Conservation (phyloP, 1,284 basidiomycete species). For the Coriolopsis trogii region DNA sequence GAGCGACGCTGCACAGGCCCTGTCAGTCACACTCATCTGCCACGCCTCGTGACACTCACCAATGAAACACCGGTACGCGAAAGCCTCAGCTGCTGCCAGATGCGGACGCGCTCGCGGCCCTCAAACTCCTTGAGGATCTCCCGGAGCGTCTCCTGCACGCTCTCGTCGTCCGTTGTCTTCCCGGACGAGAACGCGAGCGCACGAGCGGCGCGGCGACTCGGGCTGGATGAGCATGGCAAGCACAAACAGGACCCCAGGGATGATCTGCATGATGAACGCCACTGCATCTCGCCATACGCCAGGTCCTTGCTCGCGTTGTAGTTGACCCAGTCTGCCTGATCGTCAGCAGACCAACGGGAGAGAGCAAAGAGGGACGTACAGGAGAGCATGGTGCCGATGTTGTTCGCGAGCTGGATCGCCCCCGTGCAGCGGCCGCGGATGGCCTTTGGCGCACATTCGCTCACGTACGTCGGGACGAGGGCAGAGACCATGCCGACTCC, state of each 20-base stretch:
- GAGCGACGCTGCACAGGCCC: too few relatives aligned
- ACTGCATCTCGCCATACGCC: conserved; percentile 46
- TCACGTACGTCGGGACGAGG: conserved; percentile 80
- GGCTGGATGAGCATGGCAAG: conserved; percentile 70
- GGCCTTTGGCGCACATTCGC: conserved; percentile 49
- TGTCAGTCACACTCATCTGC: too few relatives aligned
- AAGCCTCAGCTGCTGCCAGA: not conserved
- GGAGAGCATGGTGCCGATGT: conserved; percentile 81
- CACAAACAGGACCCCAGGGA: conserved; percentile 63
- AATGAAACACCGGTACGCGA: too few relatives aligned
- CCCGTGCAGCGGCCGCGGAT: conserved; percentile 78
- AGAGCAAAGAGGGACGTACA: conserved; percentile 53
- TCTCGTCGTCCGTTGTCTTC: conserved; percentile 48
- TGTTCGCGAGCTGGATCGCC: conserved; percentile 81
- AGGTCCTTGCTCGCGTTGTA: conserved; percentile 70
- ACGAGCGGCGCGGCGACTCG: conserved; percentile 74
- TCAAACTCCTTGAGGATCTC: conserved; percentile 75
- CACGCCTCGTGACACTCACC: too few relatives aligned
- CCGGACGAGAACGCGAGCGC: conserved; percentile 68
- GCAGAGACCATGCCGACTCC: conserved; percentile 60
- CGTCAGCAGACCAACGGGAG: too few relatives aligned
- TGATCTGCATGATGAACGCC: conserved; percentile 76
- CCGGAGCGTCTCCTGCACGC: conserved; percentile 60
- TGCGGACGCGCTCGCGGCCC: conserved; percentile 48
- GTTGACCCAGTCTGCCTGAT: conserved; percentile 44